Evolutionary conservation across 2,329 filamentous ascomycete species (phyloP), one percentile per base, ranked within the genome.

Genomic region (Colletotrichum falcatum): DNA sequence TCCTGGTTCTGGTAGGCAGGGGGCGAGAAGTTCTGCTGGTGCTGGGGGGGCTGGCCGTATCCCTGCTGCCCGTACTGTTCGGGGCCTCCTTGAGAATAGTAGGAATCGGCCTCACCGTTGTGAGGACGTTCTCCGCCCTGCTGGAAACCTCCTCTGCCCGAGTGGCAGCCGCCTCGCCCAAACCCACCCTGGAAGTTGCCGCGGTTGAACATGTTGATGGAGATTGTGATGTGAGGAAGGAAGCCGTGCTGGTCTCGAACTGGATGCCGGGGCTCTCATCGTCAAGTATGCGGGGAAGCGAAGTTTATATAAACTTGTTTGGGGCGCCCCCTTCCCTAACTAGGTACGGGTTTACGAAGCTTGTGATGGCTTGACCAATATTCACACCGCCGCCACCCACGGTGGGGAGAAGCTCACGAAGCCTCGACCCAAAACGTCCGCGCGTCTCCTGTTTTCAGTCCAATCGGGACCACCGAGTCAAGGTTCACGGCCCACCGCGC

Each of bases 391-490:
- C 67, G 64, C 68, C 64, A 48, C 54, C 68, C 64, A 48, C 54
- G 26, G 68, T 68, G 68, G 68, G 46, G 68, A 63, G 68, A 63
- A 58, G 37, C 68, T 71, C 49, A 71, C 67, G 51, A 63, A 71
- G 68, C 48, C 58, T 67, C 58, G 64, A 71, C 64, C 58, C 58
- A 67, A 42, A 59, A 58, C 33, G 68, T 71, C 68, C 68, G 64
- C 68, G 68, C 68, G 68, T 71, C 54, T 59, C 46, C 64, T 53
- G 58, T 58, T 54, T 42, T 54, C 58, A 51, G 64, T 71, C 68
- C 68, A 71, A 71, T 71, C 68, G 68, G 68, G 64, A 59, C 61
- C 16, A 71, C 64, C 68, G 68, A 64, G 64, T 68, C 68, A 71
- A 65, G 68, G 68, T 71, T 68, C 64, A 59, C 56, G 68, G 59